A percentile compares a stretch with the other conserved stretches of the same genome.
Evolutionary conservation across 805 yeast genomes (phyloP).

Genomic region (Metschnikowia lochheadii): DNA sequence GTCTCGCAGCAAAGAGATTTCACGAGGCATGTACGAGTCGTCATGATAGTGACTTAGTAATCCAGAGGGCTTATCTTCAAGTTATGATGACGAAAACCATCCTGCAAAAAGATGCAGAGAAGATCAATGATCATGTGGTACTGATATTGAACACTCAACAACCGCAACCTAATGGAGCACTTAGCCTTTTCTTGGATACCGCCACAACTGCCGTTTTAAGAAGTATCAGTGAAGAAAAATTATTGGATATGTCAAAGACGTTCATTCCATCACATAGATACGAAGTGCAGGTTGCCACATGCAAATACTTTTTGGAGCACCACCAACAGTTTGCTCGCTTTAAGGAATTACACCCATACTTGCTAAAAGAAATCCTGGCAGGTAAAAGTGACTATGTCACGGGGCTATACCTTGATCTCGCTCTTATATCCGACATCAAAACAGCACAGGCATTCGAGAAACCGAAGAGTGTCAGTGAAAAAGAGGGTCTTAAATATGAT

Average conservation of each 20-base stretch:
- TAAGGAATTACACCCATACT: conserved; percentile 1
- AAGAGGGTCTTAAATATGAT: not conserved
- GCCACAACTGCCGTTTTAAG: conserved; percentile 18
- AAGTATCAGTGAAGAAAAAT: conserved; percentile 14
- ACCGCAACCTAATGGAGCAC: conserved; percentile 9
- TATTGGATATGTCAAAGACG: not conserved
- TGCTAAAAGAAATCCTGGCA: not conserved
- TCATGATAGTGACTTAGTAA: not conserved
- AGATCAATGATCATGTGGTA: not conserved
- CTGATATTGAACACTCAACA: not conserved
- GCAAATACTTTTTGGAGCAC: conserved; percentile 3
- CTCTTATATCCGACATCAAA: not conserved
- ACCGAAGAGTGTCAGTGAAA: not conserved
- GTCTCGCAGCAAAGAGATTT: conserved; percentile 17
- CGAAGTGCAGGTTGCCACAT: conserved; percentile 9
- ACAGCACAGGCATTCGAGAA: not conserved
- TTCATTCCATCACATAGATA: not conserved
- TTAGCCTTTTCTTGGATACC: conserved; percentile 32
- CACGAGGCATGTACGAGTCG: conserved; percentile 33
- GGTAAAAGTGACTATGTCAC: not conserved
- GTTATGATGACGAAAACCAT: not conserved
- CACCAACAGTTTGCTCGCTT: not conserved
- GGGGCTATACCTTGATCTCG: conserved; percentile 1
- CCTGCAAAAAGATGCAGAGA: not conserved
- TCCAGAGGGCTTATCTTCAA: conserved; percentile 9